phyloP scores from a whole-genome alignment of 352 stramenopile genomes.

The Globisporangium camurandrum region DNA sequence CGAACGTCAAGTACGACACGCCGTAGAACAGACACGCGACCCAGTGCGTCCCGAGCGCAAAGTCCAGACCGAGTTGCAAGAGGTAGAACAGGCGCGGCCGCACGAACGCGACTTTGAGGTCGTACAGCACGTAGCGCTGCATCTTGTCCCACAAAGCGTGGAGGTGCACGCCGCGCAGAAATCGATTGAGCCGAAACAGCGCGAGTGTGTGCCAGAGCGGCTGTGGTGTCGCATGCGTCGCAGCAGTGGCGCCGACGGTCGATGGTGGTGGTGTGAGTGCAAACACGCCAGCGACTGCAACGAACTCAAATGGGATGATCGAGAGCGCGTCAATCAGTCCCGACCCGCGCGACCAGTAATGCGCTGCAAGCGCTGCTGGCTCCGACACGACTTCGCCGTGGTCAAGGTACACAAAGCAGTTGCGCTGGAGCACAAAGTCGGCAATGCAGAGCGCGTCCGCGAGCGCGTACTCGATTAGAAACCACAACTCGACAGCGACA shows the following conservation, averaged over 20 bases:
- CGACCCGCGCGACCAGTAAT: conserved; percentile 45
- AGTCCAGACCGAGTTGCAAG: conserved; percentile 37
- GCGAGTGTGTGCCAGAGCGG: conserved; percentile 41
- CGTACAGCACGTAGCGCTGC: conserved; percentile 50
- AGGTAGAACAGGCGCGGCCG: conserved; percentile 25
- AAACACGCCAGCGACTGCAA: conserved; percentile 16
- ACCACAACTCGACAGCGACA: conserved; percentile 25
- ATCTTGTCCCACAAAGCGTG: conserved; percentile 34
- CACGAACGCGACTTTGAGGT: conserved; percentile 22
- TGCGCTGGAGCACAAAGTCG: conserved; percentile 51
- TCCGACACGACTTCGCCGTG: conserved; percentile 35
- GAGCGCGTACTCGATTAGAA: conserved; percentile 44
- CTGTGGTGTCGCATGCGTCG: conserved; percentile 16
- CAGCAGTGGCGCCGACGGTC: conserved; percentile 16
- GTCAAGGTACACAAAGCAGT: conserved; percentile 47
- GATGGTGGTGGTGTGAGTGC: conserved; percentile 1
- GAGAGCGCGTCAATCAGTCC: conserved; percentile 41
- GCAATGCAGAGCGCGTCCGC: conserved; percentile 33
- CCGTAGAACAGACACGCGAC: conserved; percentile 48
- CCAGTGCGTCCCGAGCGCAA: conserved; percentile 44
- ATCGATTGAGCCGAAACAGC: conserved; percentile 39
- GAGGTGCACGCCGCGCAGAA: conserved; percentile 43
- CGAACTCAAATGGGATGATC: conserved; percentile 39
- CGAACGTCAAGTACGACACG: conserved; percentile 38
- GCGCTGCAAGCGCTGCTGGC: conserved; percentile 17